phyloP scores from a whole-genome alignment of 257 asterid genomes.

The Solanum rostratum region DNA sequence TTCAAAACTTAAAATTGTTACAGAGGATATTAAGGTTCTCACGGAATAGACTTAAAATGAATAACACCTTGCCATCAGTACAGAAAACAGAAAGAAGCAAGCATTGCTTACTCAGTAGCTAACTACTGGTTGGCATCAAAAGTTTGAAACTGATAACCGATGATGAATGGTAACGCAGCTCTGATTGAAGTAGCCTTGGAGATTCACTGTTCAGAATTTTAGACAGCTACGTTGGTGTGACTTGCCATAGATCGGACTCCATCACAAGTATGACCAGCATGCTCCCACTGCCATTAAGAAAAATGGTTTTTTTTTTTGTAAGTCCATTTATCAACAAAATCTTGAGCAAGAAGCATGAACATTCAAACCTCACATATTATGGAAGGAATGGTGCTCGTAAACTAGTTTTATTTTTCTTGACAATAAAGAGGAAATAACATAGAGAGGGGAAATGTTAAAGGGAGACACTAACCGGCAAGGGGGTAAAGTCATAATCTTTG shows the following conservation, averaged over 20 bases:
- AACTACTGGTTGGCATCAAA: not conserved
- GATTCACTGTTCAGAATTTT: not conserved
- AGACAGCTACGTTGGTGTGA: not conserved
- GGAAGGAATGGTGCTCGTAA: not conserved
- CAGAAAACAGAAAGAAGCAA: not conserved
- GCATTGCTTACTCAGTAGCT: not conserved
- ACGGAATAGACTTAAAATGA: not conserved
- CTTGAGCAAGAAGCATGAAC: not conserved
- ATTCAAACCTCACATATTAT: not conserved
- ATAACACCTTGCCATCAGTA: not conserved
- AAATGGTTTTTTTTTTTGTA: not conserved
- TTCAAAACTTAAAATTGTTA: not conserved
- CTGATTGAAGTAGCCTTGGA: not conserved
- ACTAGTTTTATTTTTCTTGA: not conserved
- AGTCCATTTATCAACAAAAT: not conserved
- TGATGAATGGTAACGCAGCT: not conserved
- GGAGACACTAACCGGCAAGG: slow-evolving; percentile 12
- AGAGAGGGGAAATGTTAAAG: not conserved
- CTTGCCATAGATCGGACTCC: not conserved
- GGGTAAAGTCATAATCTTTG: not conserved
- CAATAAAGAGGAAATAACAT: not conserved
- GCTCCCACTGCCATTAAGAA: not conserved
- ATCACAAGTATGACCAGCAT: not conserved
- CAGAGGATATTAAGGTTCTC: not conserved
- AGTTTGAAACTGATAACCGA: not conserved